Evolutionary conservation across 2,329 filamentous ascomycete species (phyloP).

Genomic region (Ophiosphaerella herpotricha): DNA sequence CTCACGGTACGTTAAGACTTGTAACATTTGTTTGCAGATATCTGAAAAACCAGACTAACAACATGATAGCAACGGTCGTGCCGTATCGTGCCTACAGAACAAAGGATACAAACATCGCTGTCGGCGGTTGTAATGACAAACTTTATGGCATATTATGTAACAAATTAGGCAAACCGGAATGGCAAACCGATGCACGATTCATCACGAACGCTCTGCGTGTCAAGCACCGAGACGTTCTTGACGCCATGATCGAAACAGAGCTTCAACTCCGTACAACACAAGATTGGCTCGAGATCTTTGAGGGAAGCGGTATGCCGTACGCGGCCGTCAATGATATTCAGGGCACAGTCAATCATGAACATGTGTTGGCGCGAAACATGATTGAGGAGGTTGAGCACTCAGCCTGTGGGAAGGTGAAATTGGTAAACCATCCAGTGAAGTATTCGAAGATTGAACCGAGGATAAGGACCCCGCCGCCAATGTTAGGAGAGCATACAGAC

Average conservation of each 20-base stretch:
- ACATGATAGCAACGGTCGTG: constrained; percentile 77
- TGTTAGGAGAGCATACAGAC: constrained; percentile 60
- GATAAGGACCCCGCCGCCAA: constrained; percentile 78
- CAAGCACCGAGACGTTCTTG: constrained; percentile 73
- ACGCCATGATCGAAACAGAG: constrained; percentile 74
- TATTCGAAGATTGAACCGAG: constrained; percentile 81
- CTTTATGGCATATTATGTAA: constrained; percentile 65
- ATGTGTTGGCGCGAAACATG: constrained; percentile 81
- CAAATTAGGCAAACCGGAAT: constrained; percentile 60
- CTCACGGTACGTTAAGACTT: constrained; percentile 69
- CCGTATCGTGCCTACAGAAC: constrained; percentile 83
- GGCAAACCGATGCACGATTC: constrained; percentile 61
- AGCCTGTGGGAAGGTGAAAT: constrained; percentile 78
- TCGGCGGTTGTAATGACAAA: constrained; percentile 67
- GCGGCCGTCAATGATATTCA: constrained; percentile 93
- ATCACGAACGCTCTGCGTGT: constrained; percentile 64
- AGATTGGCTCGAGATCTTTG: constrained; percentile 85
- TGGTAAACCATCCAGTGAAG: constrained; percentile 93
- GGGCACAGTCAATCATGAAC: constrained; percentile 78
- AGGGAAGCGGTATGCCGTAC: constrained; percentile 91
- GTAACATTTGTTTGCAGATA: not conserved
- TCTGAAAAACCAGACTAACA: constrained; percentile 2
- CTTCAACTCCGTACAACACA: constrained; percentile 78
- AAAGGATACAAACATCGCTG: constrained; percentile 63
- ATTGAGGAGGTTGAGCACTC: constrained; percentile 83